phyloP scores from a whole-genome alignment of 108 stramenopile genomes.

The Pseudonitzschia pungens region DNA sequence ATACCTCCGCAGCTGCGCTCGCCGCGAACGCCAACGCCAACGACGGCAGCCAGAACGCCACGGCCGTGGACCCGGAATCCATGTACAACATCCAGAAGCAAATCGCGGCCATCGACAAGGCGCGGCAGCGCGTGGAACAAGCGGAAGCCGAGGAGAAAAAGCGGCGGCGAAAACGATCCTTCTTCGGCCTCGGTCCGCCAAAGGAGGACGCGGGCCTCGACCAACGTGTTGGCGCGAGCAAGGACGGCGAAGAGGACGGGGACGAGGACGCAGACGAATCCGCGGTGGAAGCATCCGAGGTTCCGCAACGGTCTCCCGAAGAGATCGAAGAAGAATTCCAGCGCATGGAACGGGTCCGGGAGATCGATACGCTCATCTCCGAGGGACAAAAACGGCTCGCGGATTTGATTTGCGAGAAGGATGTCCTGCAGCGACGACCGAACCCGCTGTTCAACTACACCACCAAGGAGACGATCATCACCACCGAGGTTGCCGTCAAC shows the following conservation, averaged over 20 bases:
- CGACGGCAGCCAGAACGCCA: too few relatives aligned
- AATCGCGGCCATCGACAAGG: conserved; percentile 47
- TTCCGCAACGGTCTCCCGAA: conserved; percentile 16
- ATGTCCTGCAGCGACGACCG: conserved; percentile 73
- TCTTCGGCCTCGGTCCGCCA: conserved; percentile 7
- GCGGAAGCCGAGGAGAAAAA: conserved; percentile 6
- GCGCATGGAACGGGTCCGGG: conserved; percentile 64
- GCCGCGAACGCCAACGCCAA: neutral
- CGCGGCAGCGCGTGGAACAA: conserved; percentile 25
- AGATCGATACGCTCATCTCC: conserved; percentile 71
- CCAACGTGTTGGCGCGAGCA: neutral
- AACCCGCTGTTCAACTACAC: conserved; percentile 89
- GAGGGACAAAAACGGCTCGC: conserved; percentile 52
- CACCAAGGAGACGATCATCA: conserved; percentile 16
- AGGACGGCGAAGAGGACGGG: neutral
- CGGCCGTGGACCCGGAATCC: neutral
- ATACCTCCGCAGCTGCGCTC: too few relatives aligned
- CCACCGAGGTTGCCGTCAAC: neutral
- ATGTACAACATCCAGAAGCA: conserved; percentile 22
- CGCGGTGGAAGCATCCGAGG: conserved; percentile 15
- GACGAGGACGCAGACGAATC: neutral
- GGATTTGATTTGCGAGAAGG: conserved; percentile 82
- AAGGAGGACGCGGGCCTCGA: neutral
- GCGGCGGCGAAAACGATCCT: conserved; percentile 14
- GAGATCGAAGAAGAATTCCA: conserved; percentile 39